Evolutionary conservation across 371 early-diverging fungal species (phyloP).

Genomic region (Rhizopus arrhizus): DNA sequence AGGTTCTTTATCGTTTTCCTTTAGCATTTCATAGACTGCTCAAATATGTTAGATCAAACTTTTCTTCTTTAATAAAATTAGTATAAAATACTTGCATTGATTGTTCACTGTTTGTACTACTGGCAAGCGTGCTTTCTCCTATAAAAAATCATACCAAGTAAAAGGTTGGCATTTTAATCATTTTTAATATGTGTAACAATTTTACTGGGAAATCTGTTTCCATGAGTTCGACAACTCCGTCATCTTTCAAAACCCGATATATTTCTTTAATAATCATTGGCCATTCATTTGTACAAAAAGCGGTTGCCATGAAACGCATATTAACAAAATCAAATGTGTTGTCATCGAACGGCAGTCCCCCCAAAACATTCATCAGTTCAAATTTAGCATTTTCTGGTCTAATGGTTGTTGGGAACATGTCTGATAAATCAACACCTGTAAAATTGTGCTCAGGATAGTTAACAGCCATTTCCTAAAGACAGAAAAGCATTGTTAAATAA

Average conservation of each 20-base stretch:
- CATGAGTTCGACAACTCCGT: constrained; percentile 45
- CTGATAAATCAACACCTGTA: constrained; percentile 58
- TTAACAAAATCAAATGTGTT: constrained; percentile 54
- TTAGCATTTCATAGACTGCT: constrained; percentile 33
- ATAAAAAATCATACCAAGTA: constrained; percentile 2
- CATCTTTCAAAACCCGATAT: constrained; percentile 50
- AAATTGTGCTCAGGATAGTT: constrained; percentile 56
- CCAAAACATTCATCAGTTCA: constrained; percentile 35
- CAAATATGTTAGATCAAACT: neutral
- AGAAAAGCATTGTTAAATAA: neutral
- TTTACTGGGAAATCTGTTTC: constrained; percentile 49
- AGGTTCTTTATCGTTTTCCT: constrained; percentile 42
- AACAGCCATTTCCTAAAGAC: constrained; percentile 55
- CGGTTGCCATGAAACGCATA: constrained; percentile 46
- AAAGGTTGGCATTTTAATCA: neutral
- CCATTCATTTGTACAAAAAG: constrained; percentile 41
- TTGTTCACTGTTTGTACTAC: constrained; percentile 19
- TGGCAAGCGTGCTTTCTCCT: constrained; percentile 14
- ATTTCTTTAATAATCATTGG: constrained; percentile 36
- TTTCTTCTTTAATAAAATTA: neutral
- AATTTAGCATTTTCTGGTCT: constrained; percentile 52
- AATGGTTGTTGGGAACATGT: constrained; percentile 47
- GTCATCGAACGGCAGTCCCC: constrained; percentile 47
- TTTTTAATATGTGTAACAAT: neutral
- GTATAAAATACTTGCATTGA: constrained; percentile 15